These are phyloP conservation scores for Solanum sitiens DNA, from an alignment of 257 asterid species.

Conservation along the genomic window DNA sequence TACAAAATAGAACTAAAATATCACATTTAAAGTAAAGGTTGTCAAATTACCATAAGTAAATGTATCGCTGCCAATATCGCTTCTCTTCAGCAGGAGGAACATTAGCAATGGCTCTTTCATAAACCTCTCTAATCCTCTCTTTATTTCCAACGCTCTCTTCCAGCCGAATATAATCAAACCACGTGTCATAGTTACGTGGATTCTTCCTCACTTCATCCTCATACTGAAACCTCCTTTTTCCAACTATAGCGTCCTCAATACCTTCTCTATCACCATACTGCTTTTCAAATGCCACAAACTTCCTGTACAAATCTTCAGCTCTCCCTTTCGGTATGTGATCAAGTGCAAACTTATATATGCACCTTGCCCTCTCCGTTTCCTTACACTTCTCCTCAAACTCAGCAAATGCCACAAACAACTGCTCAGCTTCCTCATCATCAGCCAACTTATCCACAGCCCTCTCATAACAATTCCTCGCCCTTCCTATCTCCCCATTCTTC, in stretches of 20 bases:
- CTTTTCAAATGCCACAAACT: slow-evolving; percentile 86
- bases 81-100: slow-evolving; percentile 94
- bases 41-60: slow-evolving; percentile 66
- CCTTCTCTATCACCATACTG: slow-evolving; percentile 92
- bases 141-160: slow-evolving; percentile 72
- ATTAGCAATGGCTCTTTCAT: slow-evolving; percentile 87
- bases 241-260: slow-evolving; percentile 88
- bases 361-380: slow-evolving; percentile 83
- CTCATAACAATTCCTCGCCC: slow-evolving; percentile 63
- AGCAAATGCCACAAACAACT: slow-evolving; percentile 74
- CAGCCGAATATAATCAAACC: slow-evolving; percentile 80
- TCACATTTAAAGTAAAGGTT: background rate
- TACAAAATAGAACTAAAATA: background rate
- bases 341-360: slow-evolving; percentile 70
- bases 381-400: slow-evolving; percentile 92
- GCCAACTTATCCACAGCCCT: slow-evolving; percentile 75
- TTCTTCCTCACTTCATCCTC: slow-evolving; percentile 86
- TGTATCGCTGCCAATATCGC: slow-evolving; percentile 88
- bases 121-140: slow-evolving; percentile 64
- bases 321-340: slow-evolving; percentile 89
- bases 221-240: slow-evolving; percentile 81
- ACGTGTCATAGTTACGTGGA: slow-evolving; percentile 72
- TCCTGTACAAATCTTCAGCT: slow-evolving; percentile 82
- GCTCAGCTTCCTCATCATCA: slow-evolving; percentile 87
- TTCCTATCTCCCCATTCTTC: slow-evolving; percentile 69